These are phyloP conservation scores for Lactarius psammicola DNA, from an alignment of 768 basidiomycete species.

Conservation along the genomic window DNA sequence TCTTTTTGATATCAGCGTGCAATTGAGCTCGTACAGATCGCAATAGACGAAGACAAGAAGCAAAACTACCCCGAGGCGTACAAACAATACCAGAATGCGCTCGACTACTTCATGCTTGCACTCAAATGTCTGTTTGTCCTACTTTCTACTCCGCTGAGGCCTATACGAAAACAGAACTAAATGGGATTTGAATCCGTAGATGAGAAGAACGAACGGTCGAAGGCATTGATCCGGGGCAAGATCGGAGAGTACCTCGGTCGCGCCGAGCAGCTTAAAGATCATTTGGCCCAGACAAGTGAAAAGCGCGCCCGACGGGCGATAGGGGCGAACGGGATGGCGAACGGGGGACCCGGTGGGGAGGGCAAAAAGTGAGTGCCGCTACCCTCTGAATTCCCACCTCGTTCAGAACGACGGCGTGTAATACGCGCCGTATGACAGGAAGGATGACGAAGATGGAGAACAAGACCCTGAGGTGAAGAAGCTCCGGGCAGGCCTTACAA, in stretches of 20 bases:
- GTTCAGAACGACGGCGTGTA: constrained; percentile 7
- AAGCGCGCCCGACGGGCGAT: constrained; percentile 55
- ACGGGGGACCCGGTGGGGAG: constrained; percentile 38
- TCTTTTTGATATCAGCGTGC: constrained; percentile 50
- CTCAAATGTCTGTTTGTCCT: constrained; percentile 67
- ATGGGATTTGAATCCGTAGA: constrained; percentile 42
- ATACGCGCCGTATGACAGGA: constrained; percentile 32
- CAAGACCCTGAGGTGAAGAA: constrained; percentile 95
- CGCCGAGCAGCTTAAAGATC: constrained; percentile 88
- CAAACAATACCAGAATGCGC: constrained; percentile 90
- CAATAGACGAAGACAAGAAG: constrained; percentile 90
- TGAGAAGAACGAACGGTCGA: constrained; percentile 94
- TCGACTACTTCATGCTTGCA: constrained; percentile 99
- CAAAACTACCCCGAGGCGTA: constrained; percentile 93
- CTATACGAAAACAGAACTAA: not conserved
- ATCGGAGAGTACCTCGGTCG: constrained; percentile 88
- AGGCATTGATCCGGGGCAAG: constrained; percentile 80
- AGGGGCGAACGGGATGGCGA: constrained; percentile 47
- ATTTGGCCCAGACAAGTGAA: constrained; percentile 64
- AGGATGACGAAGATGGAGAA: constrained; percentile 63
- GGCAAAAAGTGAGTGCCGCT: constrained; percentile 40
- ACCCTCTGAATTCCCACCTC: not conserved
- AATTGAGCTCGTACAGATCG: constrained; percentile 88
- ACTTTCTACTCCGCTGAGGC: not conserved
- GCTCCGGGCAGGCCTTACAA: constrained; percentile 83